Evolutionary conservation across 2,329 filamentous ascomycete genomes (phyloP), one percentile per base, ranked within the genome.

Genomic region (Cladosporium sp.): DNA sequence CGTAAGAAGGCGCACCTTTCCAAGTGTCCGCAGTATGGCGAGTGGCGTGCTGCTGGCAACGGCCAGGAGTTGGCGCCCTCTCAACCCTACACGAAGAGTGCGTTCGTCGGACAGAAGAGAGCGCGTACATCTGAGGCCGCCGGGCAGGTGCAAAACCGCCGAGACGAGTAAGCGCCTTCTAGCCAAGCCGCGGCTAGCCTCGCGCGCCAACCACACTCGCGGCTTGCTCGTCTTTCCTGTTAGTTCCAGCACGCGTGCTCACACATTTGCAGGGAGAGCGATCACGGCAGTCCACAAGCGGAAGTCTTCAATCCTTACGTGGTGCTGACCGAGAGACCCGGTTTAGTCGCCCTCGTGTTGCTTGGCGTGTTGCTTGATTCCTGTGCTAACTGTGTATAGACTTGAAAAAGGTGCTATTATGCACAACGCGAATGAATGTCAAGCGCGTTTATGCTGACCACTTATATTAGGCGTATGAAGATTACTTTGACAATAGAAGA

Each of bases 1-100:
- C 68, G 69, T 58, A 72, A 72, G 58, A 72, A 72, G 49, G 62
- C 65, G 1, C 70, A 70, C 61, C 63, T 72, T 15, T 55, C 63
- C 22, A 66, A 65, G 30, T 72, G 70, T 47, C 54, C 63, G 9
- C 62, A 64, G 49, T 72, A 72, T 59, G 55, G 60, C 34, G 52
- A 60, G 19, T 72, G 69, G 69, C 63, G 69, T 43, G 66, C 65
- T 8, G 60, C 62, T 20, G 70, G 70, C 51, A 67, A 72, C 59
- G 70, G 70, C 43, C 65, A 71, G 59, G 68, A 71, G 56, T 59
- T 72, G 38, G 63, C 65, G 42, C 69, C 69, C 36, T 63, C 68
- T 20, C 69, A 70, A 56, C 59, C 62, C 2, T 30, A 30, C 25
- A 25, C 25, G 25, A 25, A 25, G 25, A 25, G 25, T 6, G 25